Percentiles rank a stretch among this genome's conserved stretches.
Evolutionary conservation across 1,139 yeast genomes (phyloP).

Genomic region (Candida tetrigidarum): DNA sequence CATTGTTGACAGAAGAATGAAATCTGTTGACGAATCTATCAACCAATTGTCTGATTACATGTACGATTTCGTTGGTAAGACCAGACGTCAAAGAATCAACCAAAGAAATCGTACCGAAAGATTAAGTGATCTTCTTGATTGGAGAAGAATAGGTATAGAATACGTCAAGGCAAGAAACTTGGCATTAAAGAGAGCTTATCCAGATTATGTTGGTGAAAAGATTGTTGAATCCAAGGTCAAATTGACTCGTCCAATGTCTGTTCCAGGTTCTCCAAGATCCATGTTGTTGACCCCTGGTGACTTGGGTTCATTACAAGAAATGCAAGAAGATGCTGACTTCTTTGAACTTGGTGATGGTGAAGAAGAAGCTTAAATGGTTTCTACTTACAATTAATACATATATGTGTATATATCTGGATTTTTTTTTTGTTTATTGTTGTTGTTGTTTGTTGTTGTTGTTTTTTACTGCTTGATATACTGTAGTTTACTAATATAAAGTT

Average conservation of each 20-base stretch:
- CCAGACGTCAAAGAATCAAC: slow-evolving; percentile 96
- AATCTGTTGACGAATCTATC: slow-evolving; percentile 92
- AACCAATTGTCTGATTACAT: slow-evolving; percentile 88
- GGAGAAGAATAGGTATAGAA: slow-evolving; percentile 98
- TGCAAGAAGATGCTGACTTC: slow-evolving; percentile 73
- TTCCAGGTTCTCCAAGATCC: slow-evolving; percentile 89
- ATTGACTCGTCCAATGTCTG: slow-evolving; percentile 89
- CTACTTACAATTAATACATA: not conserved
- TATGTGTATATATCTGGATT: not conserved
- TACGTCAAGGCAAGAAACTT: slow-evolving; percentile 94
- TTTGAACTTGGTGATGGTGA: slow-evolving; percentile 70
- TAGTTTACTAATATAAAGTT: slow-evolving; percentile 3
- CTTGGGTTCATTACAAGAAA: slow-evolving; percentile 91
- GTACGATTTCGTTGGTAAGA: slow-evolving; percentile 87
- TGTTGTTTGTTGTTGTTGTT: too few relatives aligned
- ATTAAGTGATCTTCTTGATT: slow-evolving; percentile 87
- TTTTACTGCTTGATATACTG: too few relatives aligned
- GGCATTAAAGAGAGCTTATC: slow-evolving; percentile 92
- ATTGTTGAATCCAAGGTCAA: slow-evolving; percentile 68
- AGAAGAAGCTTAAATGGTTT: slow-evolving; percentile 31
- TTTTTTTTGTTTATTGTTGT: not conserved
- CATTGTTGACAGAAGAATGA: slow-evolving; percentile 93
- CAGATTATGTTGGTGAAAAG: slow-evolving; percentile 75
- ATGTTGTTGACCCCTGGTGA: slow-evolving; percentile 95
- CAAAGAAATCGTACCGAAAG: slow-evolving; percentile 98